A percentile compares a stretch with the other conserved stretches of the same genome.
Conservation (phyloP, 129 eudicot species). For the Saussurea involucrata region DNA sequence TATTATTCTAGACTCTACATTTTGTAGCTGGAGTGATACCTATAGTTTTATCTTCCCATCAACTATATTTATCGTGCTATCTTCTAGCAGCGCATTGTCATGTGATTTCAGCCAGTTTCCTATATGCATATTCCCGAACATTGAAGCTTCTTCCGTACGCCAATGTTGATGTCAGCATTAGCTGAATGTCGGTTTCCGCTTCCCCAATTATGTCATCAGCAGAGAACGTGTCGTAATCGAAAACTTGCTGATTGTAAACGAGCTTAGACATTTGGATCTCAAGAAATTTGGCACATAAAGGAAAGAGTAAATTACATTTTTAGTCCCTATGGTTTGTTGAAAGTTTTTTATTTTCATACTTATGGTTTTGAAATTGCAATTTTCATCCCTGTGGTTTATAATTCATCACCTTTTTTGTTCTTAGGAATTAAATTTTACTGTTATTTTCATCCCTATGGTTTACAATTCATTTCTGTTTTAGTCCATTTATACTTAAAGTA, state of each 20-base stretch:
- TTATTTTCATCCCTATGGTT: no score
- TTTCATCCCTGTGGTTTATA: no score
- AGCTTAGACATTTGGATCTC: background rate
- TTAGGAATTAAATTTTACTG: no score
- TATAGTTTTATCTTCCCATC: slow-evolving; percentile 80
- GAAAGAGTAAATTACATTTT: no score
- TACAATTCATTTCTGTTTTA: no score
- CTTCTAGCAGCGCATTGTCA: slow-evolving; percentile 72
- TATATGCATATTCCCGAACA: slow-evolving; percentile 79
- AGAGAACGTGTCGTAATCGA: slow-evolving; percentile 78
- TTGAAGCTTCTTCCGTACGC: slow-evolving; percentile 69
- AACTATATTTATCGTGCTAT: slow-evolving; percentile 72
- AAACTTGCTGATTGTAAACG: slow-evolving; percentile 61
- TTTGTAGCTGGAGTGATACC: slow-evolving; percentile 65
- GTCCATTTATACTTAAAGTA: no score
- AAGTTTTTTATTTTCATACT: no score
- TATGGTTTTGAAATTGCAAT: no score
- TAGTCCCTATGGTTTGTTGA: no score
- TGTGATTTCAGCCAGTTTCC: slow-evolving; percentile 82
- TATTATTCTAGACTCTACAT: slow-evolving; percentile 85
- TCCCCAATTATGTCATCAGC: slow-evolving; percentile 95
- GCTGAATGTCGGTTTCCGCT: slow-evolving; percentile 77
- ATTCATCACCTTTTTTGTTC: no score
- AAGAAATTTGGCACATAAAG: background rate
- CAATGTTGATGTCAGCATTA: slow-evolving; percentile 74